Percentiles rank a stretch among this genome's conserved stretches.
phyloP scores from a whole-genome alignment of 805 yeast genomes.

The Kluyveromyces siamensis region DNA sequence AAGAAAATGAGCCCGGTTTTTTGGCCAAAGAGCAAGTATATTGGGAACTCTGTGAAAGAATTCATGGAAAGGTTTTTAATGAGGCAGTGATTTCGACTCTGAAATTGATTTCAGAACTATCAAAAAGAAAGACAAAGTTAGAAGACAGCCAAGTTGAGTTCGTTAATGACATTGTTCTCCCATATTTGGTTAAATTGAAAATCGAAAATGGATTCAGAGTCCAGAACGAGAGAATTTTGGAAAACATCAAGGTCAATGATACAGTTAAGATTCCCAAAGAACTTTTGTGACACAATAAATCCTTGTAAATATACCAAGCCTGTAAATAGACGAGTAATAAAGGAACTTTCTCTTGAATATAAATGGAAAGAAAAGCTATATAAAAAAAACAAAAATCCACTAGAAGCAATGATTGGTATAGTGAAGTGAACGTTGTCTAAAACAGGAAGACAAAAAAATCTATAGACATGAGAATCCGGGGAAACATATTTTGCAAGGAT shows the following conservation, averaged over 20 bases:
- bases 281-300: background rate
- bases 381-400: background rate
- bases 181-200: slow-evolving; percentile 1
- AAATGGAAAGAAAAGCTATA: background rate
- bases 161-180: background rate
- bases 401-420: background rate
- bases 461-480: background rate
- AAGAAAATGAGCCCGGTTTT: slow-evolving; percentile 8
- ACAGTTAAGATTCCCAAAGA: background rate
- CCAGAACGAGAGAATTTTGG: background rate
- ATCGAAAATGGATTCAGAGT: slow-evolving; percentile 1
- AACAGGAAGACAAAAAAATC: background rate
- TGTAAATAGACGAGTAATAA: background rate
- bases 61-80: background rate
- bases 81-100: slow-evolving; percentile 1
- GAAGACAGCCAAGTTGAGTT: background rate
- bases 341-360: background rate
- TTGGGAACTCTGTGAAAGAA: slow-evolving; percentile 4
- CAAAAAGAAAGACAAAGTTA: background rate
- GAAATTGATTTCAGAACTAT: background rate
- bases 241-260: background rate
- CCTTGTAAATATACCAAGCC: background rate
- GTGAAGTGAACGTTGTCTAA: background rate
- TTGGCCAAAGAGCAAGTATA: slow-evolving; percentile 13
- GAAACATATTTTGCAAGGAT: background rate